These are phyloP conservation scores for Clonostachys chloroleuca DNA, from an alignment of 2,329 filamentous ascomycete species.

Conservation along the genomic window DNA sequence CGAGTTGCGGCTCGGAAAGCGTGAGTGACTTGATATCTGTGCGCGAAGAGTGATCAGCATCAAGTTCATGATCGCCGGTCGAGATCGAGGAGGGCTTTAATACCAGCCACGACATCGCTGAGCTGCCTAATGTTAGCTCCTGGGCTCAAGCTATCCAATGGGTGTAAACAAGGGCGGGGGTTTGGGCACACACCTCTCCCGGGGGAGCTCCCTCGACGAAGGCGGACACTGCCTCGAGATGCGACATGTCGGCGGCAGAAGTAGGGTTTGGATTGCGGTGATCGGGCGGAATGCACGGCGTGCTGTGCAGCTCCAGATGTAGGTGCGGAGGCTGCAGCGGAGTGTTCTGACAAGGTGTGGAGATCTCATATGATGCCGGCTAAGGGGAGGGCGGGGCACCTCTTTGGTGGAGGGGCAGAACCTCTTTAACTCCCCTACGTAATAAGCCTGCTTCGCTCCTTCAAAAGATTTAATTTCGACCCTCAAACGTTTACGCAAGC, in stretches of 20 bases:
- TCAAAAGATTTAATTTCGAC: no score
- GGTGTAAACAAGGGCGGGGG: conserved; percentile 5
- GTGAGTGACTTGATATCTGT: conserved; percentile 88
- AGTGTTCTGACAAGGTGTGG: no score
- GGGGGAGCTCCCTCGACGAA: conserved; percentile 94
- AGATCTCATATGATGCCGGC: background rate
- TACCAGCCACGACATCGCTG: conserved; percentile 83
- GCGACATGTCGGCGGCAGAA: conserved; percentile 20
- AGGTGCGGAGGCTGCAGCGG: no score
- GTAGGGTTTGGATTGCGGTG: no score
- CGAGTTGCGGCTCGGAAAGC: conserved; percentile 60
- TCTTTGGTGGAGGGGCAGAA: no score
- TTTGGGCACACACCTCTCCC: conserved; percentile 69
- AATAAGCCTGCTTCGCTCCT: no score
- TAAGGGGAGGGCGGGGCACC: no score
- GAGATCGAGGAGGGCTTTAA: conserved; percentile 4
- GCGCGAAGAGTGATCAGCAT: conserved; percentile 10
- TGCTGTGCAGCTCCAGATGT: no score
- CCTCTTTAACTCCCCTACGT: no score
- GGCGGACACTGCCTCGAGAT: conserved; percentile 56
- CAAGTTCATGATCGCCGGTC: background rate
- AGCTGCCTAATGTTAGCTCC: conserved; percentile 50
- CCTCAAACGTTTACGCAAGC: no score
- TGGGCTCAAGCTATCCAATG: conserved; percentile 3
- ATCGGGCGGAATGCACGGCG: no score